phyloP scores from a whole-genome alignment of 1,139 yeast genomes.

The Pichia sp. region DNA sequence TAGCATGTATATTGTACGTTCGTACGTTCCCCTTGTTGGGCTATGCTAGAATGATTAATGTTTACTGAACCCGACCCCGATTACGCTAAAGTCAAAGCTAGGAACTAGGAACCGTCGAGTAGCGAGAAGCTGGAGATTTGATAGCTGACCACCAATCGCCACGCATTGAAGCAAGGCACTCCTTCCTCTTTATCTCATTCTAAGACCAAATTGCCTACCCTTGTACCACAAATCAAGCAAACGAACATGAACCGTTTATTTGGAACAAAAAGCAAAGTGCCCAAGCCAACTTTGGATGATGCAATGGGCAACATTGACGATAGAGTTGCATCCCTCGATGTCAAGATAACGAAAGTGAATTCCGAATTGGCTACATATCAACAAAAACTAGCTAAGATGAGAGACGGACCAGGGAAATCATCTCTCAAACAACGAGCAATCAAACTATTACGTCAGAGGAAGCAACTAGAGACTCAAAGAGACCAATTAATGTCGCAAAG shows the following conservation, averaged over 20 bases:
- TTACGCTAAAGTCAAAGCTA: too few species aligned
- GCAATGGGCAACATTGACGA: conserved; percentile 73
- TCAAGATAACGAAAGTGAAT: conserved; percentile 78
- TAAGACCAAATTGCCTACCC: too few species aligned
- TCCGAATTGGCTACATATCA: conserved; percentile 86
- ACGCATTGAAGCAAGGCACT: too few species aligned
- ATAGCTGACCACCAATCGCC: too few species aligned
- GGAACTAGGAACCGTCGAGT: too few species aligned
- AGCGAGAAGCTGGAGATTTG: too few species aligned
- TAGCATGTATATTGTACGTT: too few species aligned
- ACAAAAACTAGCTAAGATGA: conserved; percentile 71
- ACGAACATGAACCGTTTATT: conserved; percentile 70
- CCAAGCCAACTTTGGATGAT: conserved; percentile 75
- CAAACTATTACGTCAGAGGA: conserved; percentile 76
- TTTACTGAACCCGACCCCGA: too few species aligned
- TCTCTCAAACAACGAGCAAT: conserved; percentile 85
- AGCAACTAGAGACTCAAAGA: conserved; percentile 85
- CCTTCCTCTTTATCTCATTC: too few species aligned
- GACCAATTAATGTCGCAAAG: conserved; percentile 88
- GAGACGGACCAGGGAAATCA: conserved; percentile 89
- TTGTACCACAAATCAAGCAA: too few species aligned
- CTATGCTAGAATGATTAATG: too few species aligned
- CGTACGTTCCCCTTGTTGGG: too few species aligned
- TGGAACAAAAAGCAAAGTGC: conserved; percentile 61
- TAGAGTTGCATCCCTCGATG: conserved; percentile 77